A percentile compares a stretch with the other conserved stretches of the same genome.
Evolutionary conservation across 2,329 filamentous ascomycete species (phyloP).

Genomic region (Ramularia endophylla): DNA sequence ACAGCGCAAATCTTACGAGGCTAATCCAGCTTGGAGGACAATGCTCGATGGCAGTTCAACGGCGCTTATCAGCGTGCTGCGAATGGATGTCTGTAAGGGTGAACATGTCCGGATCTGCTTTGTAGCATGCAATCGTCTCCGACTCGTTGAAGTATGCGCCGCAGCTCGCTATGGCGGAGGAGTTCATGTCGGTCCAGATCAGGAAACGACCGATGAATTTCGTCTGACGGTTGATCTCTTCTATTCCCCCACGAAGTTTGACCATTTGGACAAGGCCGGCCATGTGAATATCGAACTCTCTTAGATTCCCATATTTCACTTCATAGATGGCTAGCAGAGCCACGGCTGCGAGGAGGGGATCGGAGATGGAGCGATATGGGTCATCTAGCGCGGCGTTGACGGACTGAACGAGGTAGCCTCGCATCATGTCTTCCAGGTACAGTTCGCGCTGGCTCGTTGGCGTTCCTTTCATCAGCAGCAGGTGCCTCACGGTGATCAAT

Average conservation of each 20-base stretch:
- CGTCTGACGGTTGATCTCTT: slow-evolving; percentile 4
- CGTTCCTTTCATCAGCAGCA: not conserved
- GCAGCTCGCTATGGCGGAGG: no score
- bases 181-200: slow-evolving; percentile 2
- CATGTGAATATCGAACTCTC: slow-evolving; percentile 14
- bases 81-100: no score
- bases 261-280: slow-evolving; percentile 12
- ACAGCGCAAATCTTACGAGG: no score
- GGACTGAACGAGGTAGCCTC: slow-evolving; percentile 10
- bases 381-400: slow-evolving; percentile 12
- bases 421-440: slow-evolving; percentile 6
- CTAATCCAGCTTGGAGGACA: no score
- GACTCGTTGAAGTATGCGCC: no score
- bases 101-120: no score
- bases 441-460: not conserved
- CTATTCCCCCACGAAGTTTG: slow-evolving; percentile 10
- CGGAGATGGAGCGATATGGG: slow-evolving; percentile 7
- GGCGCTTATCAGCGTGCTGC: no score
- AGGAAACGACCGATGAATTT: slow-evolving; percentile 5
- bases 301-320: slow-evolving; percentile 7
- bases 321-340: slow-evolving; percentile 12
- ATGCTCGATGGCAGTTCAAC: no score
- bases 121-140: no score
- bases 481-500: slow-evolving; percentile 2
- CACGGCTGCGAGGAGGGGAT: slow-evolving; percentile 12